These are phyloP conservation scores for Solanum acaule DNA, from an alignment of 257 asterid genomes.

Conservation along the genomic window DNA sequence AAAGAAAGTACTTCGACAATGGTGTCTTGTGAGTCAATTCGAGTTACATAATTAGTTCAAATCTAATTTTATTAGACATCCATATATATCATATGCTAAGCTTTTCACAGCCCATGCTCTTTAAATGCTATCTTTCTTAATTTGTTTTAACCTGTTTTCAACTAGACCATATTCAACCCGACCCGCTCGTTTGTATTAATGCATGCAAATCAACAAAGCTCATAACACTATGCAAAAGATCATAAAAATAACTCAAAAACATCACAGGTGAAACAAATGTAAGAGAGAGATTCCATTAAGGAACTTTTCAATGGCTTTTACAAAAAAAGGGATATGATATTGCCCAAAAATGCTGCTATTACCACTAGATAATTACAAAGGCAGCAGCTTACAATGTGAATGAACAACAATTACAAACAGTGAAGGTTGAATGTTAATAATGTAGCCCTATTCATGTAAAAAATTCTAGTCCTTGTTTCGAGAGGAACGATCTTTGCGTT, in stretches of 20 bases:
- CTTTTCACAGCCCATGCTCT: no score
- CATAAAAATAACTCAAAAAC: neutral
- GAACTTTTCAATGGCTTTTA: neutral
- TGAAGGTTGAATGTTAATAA: neutral
- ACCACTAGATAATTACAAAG: conserved; percentile 2
- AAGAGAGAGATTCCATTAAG: neutral
- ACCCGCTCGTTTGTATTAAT: neutral
- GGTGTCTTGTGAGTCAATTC: no score
- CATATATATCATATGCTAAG: no score
- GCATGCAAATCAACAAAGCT: neutral
- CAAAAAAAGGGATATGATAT: neutral
- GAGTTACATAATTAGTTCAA: no score
- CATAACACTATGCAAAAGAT: neutral
- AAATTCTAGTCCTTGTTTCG: conserved; percentile 63
- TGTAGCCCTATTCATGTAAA: neutral
- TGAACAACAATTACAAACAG: neutral
- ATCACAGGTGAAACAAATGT: neutral
- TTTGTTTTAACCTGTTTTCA: neutral
- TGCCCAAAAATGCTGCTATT: neutral
- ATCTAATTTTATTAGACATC: no score
- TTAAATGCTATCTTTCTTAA: no score
- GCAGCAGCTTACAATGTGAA: conserved; percentile 3
- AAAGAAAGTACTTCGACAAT: no score
- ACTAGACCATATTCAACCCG: neutral
- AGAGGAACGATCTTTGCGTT: conserved; percentile 75